Base-by-base conservation (phyloP, 2,329 filamentous ascomycete species). In the Diplodia sapinea region DNA sequence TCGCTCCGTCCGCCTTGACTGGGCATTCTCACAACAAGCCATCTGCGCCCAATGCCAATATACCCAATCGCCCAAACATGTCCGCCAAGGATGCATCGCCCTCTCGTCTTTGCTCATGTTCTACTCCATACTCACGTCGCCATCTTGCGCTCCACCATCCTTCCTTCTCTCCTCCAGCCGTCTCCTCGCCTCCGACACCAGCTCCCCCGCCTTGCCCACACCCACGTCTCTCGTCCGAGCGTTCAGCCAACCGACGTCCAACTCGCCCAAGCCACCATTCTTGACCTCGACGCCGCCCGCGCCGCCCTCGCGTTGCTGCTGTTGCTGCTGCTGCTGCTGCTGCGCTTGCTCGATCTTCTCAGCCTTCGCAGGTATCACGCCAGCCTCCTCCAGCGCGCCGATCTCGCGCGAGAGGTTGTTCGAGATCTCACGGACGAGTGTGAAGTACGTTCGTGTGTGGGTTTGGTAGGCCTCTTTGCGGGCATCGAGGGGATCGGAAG, bases 201-300 rank as follows among this genome's bases (percentile, higher is more conserved):
- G 81, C 79, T 97, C 92, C 1, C 87, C 87, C 75, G 96, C 93
- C 84, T 94, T 95, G 70, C 92, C 90, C 73, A 89, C 87, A 67
- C 92, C 92, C 26, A 96, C 91, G 70, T 90, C 90, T 70, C 92
- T 86, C 73, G 92, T 94, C 76, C 92, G 86, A 74, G 91, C 94
- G 76, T 97, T 98, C 73, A 98, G 80, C 87, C 91, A 94, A 38
- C 94, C 94, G 15, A 96, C 89, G 75, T 97, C 94, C 65, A 97
- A 82, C 81, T 79, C 77, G 8, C 83, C 83, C 54, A 84, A 71
- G 8, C 83, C 83, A 13, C 80, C 81, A 71, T 84, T 84, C 64
- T 76, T 81, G 12, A 79, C 74, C 7, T 68, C 61, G 15, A 26
- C 57, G 9, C 69, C 70, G 8, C 3, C 36, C 50, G 72, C 62